Conservation (phyloP, 2,329 filamentous ascomycete genomes). For the Cytospora piceae region DNA sequence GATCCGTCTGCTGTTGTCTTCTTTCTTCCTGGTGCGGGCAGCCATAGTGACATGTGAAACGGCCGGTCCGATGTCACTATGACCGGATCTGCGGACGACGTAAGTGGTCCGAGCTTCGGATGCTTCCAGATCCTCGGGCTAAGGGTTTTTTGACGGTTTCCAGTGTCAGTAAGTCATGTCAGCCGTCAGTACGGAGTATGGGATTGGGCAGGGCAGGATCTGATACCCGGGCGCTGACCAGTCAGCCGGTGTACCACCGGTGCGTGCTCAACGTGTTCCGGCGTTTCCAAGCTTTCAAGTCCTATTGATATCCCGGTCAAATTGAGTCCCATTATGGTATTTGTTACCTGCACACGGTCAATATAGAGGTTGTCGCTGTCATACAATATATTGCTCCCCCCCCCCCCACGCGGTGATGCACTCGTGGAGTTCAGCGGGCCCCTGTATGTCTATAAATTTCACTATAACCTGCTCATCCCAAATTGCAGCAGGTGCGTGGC, state of each 20-base stretch:
- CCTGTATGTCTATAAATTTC: neutral
- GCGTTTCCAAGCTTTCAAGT: neutral
- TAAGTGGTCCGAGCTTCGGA: conserved; percentile 19
- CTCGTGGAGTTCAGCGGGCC: no score
- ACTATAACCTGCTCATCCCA: neutral
- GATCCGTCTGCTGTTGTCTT: conserved; percentile 3
- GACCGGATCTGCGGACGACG: conserved; percentile 21
- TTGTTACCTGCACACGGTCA: no score
- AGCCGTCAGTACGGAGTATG: conserved; percentile 3
- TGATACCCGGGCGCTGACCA: neutral
- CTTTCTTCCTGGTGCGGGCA: conserved; percentile 3
- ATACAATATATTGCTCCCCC: no score
- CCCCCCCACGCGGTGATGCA: no score
- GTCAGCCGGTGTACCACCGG: neutral
- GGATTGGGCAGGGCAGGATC: neutral
- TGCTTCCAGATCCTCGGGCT: conserved; percentile 20
- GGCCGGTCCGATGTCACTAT: conserved; percentile 17
- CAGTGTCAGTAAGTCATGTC: neutral
- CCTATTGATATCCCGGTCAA: no score
- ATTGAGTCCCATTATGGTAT: no score
- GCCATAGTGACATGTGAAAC: conserved; percentile 29
- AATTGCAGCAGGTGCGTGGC: neutral
- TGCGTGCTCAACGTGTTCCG: neutral
- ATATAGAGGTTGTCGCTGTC: no score
- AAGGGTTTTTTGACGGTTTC: neutral